A percentile compares a stretch with the other conserved stretches of the same genome.
These are phyloP conservation scores for Plantago coronopus DNA, from an alignment of 305 asterid species.

Conservation along the genomic window DNA sequence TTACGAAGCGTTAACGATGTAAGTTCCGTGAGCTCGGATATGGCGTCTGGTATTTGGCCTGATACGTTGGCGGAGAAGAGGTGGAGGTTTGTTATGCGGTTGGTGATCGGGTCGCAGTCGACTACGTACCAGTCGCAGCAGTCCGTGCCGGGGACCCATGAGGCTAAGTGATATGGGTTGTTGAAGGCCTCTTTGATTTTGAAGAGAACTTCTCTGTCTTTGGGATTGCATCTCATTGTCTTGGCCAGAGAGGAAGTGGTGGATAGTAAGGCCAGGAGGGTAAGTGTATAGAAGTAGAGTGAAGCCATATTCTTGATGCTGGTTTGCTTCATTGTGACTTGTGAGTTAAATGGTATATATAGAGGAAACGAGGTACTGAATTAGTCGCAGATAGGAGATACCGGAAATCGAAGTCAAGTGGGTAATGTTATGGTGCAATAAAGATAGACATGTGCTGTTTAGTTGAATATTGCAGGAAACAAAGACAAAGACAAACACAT, in stretches of 20 bases:
- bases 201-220: slow-evolving; percentile 39
- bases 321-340: background rate
- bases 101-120: slow-evolving; percentile 30
- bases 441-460: too few species aligned
- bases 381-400: too few species aligned
- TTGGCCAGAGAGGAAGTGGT: slow-evolving; percentile 1
- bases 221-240: slow-evolving; percentile 32
- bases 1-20: slow-evolving; percentile 28
- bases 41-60: slow-evolving; percentile 28
- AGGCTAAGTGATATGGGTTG: slow-evolving; percentile 38
- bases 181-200: slow-evolving; percentile 31
- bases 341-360: too few species aligned
- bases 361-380: too few species aligned
- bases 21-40: slow-evolving; percentile 39
- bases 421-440: too few species aligned
- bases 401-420: too few species aligned
- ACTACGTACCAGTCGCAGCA: slow-evolving; percentile 44
- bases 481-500: too few species aligned
- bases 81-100: slow-evolving; percentile 34
- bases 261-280: slow-evolving; percentile 17
- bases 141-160: slow-evolving; percentile 42
- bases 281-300: background rate
- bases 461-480: too few species aligned
- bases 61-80: slow-evolving; percentile 28
- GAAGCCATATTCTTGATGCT: slow-evolving; percentile 1